Percentiles rank a stretch among this genome's conserved stretches.
Evolutionary conservation across 2,329 filamentous ascomycete genomes (phyloP).

Genomic region (Beauveria sp.): DNA sequence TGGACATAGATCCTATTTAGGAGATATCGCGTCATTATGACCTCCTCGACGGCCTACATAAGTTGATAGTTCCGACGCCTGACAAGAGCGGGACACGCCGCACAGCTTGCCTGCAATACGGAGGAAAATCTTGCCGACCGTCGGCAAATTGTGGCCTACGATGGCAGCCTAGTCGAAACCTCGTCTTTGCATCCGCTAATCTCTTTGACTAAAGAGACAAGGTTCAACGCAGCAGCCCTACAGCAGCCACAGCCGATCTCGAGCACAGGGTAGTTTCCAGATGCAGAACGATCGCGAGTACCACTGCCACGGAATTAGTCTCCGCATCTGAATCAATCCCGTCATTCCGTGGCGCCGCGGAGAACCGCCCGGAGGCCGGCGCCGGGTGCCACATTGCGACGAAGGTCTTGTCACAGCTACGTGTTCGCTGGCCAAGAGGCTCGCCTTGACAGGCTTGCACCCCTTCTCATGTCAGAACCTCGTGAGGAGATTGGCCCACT

Average conservation of each 20-base stretch:
- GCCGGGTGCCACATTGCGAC: neutral
- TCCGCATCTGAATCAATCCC: neutral
- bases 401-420: neutral
- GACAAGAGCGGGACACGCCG: too few relatives aligned
- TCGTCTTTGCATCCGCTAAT: neutral
- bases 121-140: neutral
- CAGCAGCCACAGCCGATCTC: neutral
- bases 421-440: neutral
- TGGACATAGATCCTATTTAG: too few relatives aligned
- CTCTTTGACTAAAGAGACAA: neutral
- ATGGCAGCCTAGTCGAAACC: neutral
- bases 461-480: neutral
- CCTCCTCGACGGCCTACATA: too few relatives aligned
- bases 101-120: neutral
- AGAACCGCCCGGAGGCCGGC: neutral
- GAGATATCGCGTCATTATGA: too few relatives aligned
- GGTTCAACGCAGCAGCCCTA: neutral
- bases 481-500: neutral
- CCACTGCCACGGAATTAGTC: neutral
- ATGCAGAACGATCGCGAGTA: constrained; percentile 1
- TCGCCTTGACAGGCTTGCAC: neutral
- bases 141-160: neutral
- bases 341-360: neutral
- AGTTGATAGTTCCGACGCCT: too few relatives aligned
- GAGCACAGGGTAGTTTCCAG: neutral